phyloP scores from a whole-genome alignment of 169 alveolate species.

The Cyclospora cayetanensis region DNA sequence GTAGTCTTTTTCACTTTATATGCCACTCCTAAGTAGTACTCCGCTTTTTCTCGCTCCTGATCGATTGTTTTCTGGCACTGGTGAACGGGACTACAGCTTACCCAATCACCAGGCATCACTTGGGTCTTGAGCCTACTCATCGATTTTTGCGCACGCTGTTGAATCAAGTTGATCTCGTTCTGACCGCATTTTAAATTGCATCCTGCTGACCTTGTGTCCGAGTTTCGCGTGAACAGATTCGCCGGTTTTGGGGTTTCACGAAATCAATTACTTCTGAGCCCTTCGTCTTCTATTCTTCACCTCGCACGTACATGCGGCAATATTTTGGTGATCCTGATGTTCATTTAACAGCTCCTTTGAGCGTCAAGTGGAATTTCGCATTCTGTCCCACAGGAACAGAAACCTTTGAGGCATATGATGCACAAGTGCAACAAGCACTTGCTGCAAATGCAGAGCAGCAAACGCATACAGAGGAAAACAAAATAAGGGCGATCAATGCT shows the following conservation, averaged over 20 bases:
- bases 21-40: too few relatives aligned
- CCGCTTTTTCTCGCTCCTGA: too few relatives aligned
- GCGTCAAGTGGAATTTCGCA: constrained; percentile 80
- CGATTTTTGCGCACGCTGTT: neutral
- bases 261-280: constrained; percentile 85
- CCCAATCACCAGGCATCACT: neutral
- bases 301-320: constrained; percentile 81
- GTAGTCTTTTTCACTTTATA: too few relatives aligned
- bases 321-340: constrained; percentile 87
- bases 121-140: neutral
- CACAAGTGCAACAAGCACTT: neutral
- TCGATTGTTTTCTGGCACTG: neutral
- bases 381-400: constrained; percentile 83
- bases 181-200: neutral
- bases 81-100: neutral
- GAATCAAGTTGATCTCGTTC: neutral
- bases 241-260: constrained; percentile 79
- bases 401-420: neutral
- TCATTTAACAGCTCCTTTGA: constrained; percentile 78
- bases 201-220: neutral
- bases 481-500: neutral
- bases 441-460: neutral
- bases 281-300: constrained; percentile 80
- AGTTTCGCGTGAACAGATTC: constrained; percentile 73
- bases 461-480: neutral